These are phyloP conservation scores for Benincasa hispida DNA, from an alignment of 306 rosid species.

Conservation along the genomic window DNA sequence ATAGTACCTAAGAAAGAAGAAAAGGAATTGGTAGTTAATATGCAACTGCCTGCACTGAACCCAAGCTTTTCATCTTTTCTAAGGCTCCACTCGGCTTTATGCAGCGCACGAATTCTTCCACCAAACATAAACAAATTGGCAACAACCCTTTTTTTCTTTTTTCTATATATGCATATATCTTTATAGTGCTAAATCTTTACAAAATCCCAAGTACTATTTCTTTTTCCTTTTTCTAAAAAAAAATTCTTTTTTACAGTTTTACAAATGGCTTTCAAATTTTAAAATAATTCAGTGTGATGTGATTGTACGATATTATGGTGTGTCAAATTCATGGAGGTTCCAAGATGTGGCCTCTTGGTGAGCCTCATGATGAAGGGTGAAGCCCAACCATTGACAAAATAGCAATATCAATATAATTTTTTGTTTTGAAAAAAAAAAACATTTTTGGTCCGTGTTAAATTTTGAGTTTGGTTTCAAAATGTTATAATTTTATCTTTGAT, in stretches of 20 bases:
- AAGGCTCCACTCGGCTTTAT: not conserved
- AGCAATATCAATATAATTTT: too few relatives aligned
- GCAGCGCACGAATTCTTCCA: not conserved
- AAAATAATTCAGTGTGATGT: slow-evolving; percentile 1
- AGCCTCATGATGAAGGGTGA: not conserved
- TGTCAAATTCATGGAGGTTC: not conserved
- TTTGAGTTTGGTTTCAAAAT: too few relatives aligned
- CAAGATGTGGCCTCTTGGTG: not conserved
- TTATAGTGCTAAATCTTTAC: not conserved
- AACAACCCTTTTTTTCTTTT: too few relatives aligned
- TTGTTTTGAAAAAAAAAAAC: too few relatives aligned
- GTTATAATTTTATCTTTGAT: too few relatives aligned
- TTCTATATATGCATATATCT: too few relatives aligned
- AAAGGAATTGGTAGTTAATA: too few relatives aligned
- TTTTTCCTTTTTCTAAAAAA: not conserved
- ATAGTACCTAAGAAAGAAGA: too few relatives aligned
- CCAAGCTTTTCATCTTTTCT: not conserved
- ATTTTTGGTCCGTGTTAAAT: too few relatives aligned
- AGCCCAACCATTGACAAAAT: too few relatives aligned
- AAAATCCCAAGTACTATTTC: not conserved
- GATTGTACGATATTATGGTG: slow-evolving; percentile 8
- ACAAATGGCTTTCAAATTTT: not conserved
- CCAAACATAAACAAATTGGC: not conserved
- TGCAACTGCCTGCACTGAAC: not conserved
- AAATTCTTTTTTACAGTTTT: not conserved